Percentiles rank a stretch among this genome's conserved stretches.
Conservation (phyloP, 2,329 filamentous ascomycete genomes). For the Aureobasidium pullulans region DNA sequence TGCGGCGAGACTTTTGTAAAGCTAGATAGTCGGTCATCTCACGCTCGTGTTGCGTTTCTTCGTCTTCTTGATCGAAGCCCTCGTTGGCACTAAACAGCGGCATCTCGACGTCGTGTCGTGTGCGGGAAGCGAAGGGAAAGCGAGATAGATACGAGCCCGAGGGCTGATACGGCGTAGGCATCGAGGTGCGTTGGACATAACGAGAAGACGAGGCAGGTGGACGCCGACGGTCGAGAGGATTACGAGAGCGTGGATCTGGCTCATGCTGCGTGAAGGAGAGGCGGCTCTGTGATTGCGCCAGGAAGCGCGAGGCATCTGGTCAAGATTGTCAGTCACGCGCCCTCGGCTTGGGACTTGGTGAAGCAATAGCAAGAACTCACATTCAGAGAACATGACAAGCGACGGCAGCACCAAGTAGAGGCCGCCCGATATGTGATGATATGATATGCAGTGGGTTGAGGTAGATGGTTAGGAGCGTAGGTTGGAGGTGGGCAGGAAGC, state of each 20-base stretch:
- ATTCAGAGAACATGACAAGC: constrained; percentile 73
- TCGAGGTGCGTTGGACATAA: constrained; percentile 42
- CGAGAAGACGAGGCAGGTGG: constrained; percentile 37
- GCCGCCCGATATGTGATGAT: neutral
- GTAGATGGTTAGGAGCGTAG: neutral
- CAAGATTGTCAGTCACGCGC: constrained; percentile 37
- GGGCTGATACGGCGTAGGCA: constrained; percentile 72
- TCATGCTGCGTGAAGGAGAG: constrained; percentile 59
- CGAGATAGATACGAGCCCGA: constrained; percentile 61
- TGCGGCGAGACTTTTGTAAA: constrained; percentile 77
- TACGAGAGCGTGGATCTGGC: constrained; percentile 35
- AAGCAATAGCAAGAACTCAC: constrained; percentile 46
- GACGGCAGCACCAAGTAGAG: neutral
- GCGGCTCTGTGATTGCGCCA: constrained; percentile 91
- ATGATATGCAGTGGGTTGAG: neutral
- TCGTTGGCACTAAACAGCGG: constrained; percentile 91
- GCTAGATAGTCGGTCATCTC: constrained; percentile 94
- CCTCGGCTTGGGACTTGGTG: constrained; percentile 24
- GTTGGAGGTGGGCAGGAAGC: neutral
- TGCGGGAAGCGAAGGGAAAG: constrained; percentile 73
- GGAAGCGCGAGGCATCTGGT: constrained; percentile 88
- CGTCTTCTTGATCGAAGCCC: constrained; percentile 86
- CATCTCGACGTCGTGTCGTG: constrained; percentile 59
- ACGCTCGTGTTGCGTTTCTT: constrained; percentile 80
- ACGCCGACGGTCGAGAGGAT: constrained; percentile 41